Percentiles rank a stretch among this genome's conserved stretches.
Conservation (phyloP, 164 flowering plant genomes). For the Vitis amurensis region DNA sequence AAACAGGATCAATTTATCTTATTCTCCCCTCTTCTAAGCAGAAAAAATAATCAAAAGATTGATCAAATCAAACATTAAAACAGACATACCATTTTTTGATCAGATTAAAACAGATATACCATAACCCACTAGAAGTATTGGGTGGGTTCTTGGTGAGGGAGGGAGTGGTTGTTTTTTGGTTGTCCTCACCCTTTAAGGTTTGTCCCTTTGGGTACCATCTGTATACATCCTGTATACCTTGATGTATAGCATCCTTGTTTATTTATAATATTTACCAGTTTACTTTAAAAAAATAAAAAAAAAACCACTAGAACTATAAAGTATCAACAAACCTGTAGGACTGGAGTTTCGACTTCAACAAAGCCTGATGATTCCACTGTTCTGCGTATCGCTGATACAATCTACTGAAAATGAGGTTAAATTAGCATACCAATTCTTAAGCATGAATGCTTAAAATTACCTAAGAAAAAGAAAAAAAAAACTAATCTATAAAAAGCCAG, state of each 20-base stretch:
- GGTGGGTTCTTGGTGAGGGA: no score
- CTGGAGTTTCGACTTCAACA: constrained; percentile 93
- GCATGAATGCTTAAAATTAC: neutral
- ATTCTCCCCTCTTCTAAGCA: no score
- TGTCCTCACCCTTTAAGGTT: neutral
- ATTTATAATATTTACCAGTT: no score
- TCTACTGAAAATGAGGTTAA: constrained; percentile 36
- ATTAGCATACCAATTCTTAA: constrained; percentile 8
- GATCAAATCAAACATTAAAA: no score
- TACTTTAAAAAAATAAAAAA: neutral
- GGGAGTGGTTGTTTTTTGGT: neutral
- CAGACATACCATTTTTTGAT: no score
- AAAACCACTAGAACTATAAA: neutral
- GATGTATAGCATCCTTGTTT: no score
- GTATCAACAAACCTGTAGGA: constrained; percentile 63
- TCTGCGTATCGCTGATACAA: constrained; percentile 86
- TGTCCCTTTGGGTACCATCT: neutral
- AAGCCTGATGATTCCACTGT: constrained; percentile 84
- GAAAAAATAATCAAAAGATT: neutral
- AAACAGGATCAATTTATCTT: no score
- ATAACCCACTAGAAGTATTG: no score
- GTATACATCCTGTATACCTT: no score
- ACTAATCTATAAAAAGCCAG: neutral
- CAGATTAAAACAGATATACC: no score
- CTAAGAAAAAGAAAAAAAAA: neutral